These are phyloP conservation scores for Zygosaccharomyces bisporus DNA, from an alignment of 805 yeast species.

Conservation along the genomic window DNA sequence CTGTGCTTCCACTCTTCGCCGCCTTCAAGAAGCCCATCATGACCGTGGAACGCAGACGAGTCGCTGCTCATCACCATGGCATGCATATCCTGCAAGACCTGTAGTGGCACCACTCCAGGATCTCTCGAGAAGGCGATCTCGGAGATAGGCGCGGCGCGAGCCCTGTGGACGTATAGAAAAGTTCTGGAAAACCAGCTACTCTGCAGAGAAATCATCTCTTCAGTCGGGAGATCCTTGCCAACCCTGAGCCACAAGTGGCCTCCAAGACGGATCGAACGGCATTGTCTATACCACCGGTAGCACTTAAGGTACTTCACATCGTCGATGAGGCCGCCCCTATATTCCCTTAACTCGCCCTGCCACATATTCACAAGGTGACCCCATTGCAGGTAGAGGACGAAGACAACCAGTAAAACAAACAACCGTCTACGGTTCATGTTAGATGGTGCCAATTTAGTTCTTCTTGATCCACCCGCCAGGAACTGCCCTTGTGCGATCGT, in stretches of 20 bases:
- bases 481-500: too few relatives aligned
- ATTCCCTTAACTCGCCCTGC: slow-evolving; percentile 15
- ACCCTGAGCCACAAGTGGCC: slow-evolving; percentile 32
- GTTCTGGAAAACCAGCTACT: slow-evolving; percentile 23
- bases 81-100: slow-evolving; percentile 37
- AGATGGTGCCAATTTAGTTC: too few relatives aligned
- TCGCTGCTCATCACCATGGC: slow-evolving; percentile 32
- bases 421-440: too few relatives aligned
- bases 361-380: neutral
- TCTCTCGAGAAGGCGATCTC: slow-evolving; percentile 45
- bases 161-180: slow-evolving; percentile 30
- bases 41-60: slow-evolving; percentile 27
- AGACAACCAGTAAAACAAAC: too few relatives aligned
- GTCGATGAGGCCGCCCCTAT: slow-evolving; percentile 32
- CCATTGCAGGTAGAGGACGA: too few relatives aligned
- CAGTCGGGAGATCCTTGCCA: slow-evolving; percentile 24
- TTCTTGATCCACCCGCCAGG: too few relatives aligned
- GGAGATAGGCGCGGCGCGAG: slow-evolving; percentile 36
- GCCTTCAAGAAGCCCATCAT: slow-evolving; percentile 10
- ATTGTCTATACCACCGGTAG: slow-evolving; percentile 32
- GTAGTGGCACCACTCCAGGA: slow-evolving; percentile 37
- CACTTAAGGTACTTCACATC: slow-evolving; percentile 33
- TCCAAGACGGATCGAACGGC: slow-evolving; percentile 10
- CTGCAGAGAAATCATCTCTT: slow-evolving; percentile 15
- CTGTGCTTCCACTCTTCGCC: slow-evolving; percentile 43